These are phyloP conservation scores for Fusarium kyushuense DNA, from an alignment of 2,329 filamentous ascomycete genomes.

Conservation along the genomic window DNA sequence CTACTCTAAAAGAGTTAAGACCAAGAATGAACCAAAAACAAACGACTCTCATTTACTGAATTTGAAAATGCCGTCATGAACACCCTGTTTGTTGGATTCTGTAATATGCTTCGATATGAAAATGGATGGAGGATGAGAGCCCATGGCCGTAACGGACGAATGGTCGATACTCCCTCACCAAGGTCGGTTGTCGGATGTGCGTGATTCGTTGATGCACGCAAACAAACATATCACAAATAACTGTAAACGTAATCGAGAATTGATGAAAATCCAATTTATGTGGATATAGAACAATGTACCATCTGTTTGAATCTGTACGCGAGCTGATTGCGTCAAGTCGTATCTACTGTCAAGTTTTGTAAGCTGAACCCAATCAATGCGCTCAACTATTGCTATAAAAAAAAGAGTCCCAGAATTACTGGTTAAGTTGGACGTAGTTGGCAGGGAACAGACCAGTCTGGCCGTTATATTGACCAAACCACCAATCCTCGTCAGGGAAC, in stretches of 20 bases:
- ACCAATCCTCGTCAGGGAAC: constrained; percentile 99
- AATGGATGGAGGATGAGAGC: constrained; percentile 7
- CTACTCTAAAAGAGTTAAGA: not conserved
- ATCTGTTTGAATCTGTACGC: constrained; percentile 30
- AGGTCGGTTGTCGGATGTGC: not conserved
- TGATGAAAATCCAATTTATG: constrained; percentile 17
- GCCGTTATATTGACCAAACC: constrained; percentile 88
- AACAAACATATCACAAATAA: not conserved
- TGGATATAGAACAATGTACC: constrained; percentile 14
- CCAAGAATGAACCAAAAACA: constrained; percentile 1
- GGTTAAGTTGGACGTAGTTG: constrained; percentile 74
- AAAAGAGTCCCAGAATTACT: constrained; percentile 18
- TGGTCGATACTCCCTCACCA: not conserved
- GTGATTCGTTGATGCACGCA: not conserved
- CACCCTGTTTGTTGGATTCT: constrained; percentile 5
- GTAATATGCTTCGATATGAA: constrained; percentile 8
- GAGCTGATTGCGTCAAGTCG: constrained; percentile 41
- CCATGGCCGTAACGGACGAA: not conserved
- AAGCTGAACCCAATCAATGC: constrained; percentile 10
- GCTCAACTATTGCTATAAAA: constrained; percentile 15
- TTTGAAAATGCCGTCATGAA: constrained; percentile 28
- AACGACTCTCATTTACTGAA: constrained; percentile 2
- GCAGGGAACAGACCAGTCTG: constrained; percentile 85
- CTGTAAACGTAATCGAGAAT: not conserved
- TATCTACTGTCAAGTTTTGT: constrained; percentile 41